Conservation (phyloP, 768 basidiomycete genomes). For the Psilocybe subaeruginosa region DNA sequence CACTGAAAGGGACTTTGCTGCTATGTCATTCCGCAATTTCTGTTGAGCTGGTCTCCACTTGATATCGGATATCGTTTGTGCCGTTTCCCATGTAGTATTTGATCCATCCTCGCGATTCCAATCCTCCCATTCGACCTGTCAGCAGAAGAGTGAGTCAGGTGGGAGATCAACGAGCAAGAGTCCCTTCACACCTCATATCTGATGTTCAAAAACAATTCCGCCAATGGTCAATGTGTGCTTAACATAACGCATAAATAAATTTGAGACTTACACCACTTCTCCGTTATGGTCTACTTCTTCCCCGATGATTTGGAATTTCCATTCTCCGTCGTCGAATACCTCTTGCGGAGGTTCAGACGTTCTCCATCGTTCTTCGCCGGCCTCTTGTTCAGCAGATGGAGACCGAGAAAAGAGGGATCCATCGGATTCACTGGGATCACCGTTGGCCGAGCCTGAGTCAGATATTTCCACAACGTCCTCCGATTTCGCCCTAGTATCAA, state of each 20-base stretch:
- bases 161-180: not conserved
- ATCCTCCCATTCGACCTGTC: slow-evolving; percentile 54
- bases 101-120: slow-evolving; percentile 57
- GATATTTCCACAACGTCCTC: not conserved
- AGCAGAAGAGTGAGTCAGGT: not conserved
- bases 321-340: slow-evolving; percentile 30
- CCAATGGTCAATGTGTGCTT: not conserved
- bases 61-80: slow-evolving; percentile 16
- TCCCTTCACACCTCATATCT: slow-evolving; percentile 33
- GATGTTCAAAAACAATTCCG: not conserved
- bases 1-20: slow-evolving; percentile 37
- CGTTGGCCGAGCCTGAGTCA: not conserved
- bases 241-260: not conserved
- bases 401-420: not conserved
- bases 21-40: slow-evolving; percentile 29
- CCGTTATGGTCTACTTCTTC: slow-evolving; percentile 40
- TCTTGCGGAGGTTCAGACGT: slow-evolving; percentile 26
- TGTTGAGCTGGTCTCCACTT: slow-evolving; percentile 27
- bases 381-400: not conserved
- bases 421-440: not conserved
- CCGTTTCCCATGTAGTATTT: slow-evolving; percentile 54
- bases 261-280: slow-evolving; percentile 30
- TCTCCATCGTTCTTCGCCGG: slow-evolving; percentile 11
- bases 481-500: not conserved
- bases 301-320: slow-evolving; percentile 39